Percentiles rank a stretch among this genome's conserved stretches.
Conservation (phyloP, 2,329 filamentous ascomycete species). For the Fusarium abutilonis region DNA sequence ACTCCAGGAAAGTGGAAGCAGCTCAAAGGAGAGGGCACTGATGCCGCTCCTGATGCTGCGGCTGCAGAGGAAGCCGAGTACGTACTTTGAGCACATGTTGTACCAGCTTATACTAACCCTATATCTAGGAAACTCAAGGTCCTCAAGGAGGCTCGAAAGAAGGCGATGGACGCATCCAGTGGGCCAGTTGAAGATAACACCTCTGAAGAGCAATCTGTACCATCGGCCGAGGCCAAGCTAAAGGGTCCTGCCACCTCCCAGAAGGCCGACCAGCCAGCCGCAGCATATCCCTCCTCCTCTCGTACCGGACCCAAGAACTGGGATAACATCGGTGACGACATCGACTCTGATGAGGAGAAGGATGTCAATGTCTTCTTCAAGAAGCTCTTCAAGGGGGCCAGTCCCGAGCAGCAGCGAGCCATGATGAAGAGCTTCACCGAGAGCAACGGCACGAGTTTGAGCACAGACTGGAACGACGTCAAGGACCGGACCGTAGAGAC, state of each 20-base stretch:
- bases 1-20: constrained; percentile 73
- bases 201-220: constrained; percentile 4
- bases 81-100: neutral
- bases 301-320: constrained; percentile 87
- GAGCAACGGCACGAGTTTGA: constrained; percentile 91
- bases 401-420: constrained; percentile 83
- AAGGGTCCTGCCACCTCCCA: constrained; percentile 7
- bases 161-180: constrained; percentile 32
- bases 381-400: constrained; percentile 80
- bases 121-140: constrained; percentile 24
- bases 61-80: constrained; percentile 36
- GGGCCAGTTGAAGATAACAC: neutral
- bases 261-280: constrained; percentile 47
- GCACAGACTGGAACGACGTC: constrained; percentile 91
- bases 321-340: constrained; percentile 75
- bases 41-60: neutral
- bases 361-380: constrained; percentile 89
- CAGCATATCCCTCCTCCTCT: constrained; percentile 87
- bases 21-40: constrained; percentile 33
- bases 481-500: constrained; percentile 76
- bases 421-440: constrained; percentile 99
- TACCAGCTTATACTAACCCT: constrained; percentile 7
- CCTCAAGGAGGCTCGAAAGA: constrained; percentile 38
- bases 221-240: constrained; percentile 15
- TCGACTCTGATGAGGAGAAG: constrained; percentile 66